These are phyloP conservation scores for Phytophthora sp. DNA, from an alignment of 352 stramenopile species.

Conservation along the genomic window DNA sequence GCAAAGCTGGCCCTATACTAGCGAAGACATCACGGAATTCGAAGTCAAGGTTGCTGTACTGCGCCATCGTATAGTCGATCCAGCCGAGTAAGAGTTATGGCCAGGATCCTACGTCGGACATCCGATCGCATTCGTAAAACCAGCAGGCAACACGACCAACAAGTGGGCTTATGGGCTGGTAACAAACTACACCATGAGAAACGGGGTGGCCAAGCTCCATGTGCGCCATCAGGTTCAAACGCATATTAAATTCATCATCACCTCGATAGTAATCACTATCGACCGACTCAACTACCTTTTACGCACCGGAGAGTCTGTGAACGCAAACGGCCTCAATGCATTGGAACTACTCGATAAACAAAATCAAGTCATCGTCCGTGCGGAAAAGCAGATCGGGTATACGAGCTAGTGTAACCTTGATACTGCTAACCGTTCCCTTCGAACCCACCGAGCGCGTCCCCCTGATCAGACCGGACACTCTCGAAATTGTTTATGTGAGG, in stretches of 20 bases:
- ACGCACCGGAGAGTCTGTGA: not conserved
- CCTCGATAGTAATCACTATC: conserved; percentile 1
- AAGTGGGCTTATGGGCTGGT: conserved; percentile 10
- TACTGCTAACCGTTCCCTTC: conserved; percentile 8
- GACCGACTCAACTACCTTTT: conserved; percentile 10
- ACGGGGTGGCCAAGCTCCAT: not conserved
- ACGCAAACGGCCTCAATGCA: not conserved
- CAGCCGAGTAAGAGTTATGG: not conserved
- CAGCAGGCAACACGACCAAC: not conserved
- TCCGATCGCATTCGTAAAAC: conserved; percentile 1
- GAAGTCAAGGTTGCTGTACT: not conserved
- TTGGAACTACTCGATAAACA: conserved; percentile 10
- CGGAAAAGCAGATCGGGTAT: conserved; percentile 10
- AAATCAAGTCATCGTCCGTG: not conserved
- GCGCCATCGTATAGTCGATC: conserved; percentile 8
- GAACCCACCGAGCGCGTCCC: not conserved
- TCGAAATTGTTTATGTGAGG: not conserved
- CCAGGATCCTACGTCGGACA: conserved; percentile 19
- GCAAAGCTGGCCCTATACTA: not conserved
- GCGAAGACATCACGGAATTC: conserved; percentile 1
- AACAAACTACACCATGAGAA: conserved; percentile 1
- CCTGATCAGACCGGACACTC: conserved; percentile 9
- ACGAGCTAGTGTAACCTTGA: not conserved
- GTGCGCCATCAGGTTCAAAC: not conserved
- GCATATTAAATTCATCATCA: not conserved